Base-by-base conservation (phyloP, 805 yeast genomes). In the Metahyphopichia silvanorum region DNA sequence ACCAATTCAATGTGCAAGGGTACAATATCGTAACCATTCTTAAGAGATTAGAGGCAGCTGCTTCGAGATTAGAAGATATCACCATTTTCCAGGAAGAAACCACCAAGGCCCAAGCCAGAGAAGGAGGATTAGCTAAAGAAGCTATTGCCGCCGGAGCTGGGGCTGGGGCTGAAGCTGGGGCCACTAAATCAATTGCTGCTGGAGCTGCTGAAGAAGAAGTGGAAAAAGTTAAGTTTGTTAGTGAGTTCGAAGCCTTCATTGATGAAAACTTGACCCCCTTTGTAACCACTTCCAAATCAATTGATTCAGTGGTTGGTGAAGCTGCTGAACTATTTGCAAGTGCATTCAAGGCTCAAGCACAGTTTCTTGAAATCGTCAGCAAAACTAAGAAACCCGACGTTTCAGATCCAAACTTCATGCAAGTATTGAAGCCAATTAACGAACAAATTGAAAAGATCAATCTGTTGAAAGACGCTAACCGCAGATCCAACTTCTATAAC, bases 31-130 rank as follows among this genome's bases (percentile, higher is more conserved):
- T 85, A 26, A 88, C 95, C 28, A 72, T 88, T 34, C 63, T 66
- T 37, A 66, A 54, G 50, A 74, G 95, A 44, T 75, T 88, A 47
- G 97, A 88, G 58, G 91, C 95, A 11, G 96, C 96, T 21, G 86
- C 97, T 7, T 82, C 95, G 5, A 78, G 97, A 30, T 76, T 88
- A 46, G 97, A 88, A 52, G 96, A 88, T 56, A 79, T 88, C 28
- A 86, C 94, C 19, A 72, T 83, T 33, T 80, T 73, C 55, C 95
- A 86, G 53, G 86, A 81, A 46, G 77, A 76, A 23, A 68, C 74
- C 29, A 50, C 66, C 32, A 64, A 61, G 35, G 27, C 39, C 25
- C 35, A 26, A 34, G 25, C 18, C 44, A 31, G 33, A 19, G 28
- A 22, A 20, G 37, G 18, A 12, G 25, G 17, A 21, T 21, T 31